These are phyloP conservation scores for Endogone sp. DNA, from an alignment of 192 early-diverging fungal species.

Conservation along the genomic window DNA sequence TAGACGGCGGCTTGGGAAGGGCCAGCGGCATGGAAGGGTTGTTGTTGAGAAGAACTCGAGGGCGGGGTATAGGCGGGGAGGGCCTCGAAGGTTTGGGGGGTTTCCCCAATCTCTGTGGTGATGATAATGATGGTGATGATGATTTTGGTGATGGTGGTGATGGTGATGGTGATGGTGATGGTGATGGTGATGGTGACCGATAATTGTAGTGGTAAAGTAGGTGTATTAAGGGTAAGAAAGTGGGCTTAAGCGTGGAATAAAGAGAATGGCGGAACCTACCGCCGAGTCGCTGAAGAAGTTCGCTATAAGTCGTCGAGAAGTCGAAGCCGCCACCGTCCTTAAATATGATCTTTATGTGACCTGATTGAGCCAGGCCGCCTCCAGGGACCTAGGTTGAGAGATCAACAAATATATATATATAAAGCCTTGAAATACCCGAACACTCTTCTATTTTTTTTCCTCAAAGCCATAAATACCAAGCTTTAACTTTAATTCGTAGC, in stretches of 20 bases:
- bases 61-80: slow-evolving; percentile 30
- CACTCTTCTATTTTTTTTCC: no score
- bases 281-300: slow-evolving; percentile 27
- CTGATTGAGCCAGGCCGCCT: slow-evolving; percentile 40
- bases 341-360: slow-evolving; percentile 41
- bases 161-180: no score
- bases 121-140: background rate
- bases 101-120: slow-evolving; percentile 17
- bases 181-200: no score
- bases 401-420: background rate
- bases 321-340: slow-evolving; percentile 57
- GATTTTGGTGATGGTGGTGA: background rate
- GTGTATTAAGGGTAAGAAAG: no score
- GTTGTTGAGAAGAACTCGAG: background rate
- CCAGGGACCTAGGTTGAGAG: slow-evolving; percentile 24
- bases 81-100: slow-evolving; percentile 25
- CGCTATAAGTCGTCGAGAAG: slow-evolving; percentile 29
- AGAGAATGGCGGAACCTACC: slow-evolving; percentile 12
- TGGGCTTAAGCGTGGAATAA: background rate
- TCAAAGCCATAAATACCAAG: background rate
- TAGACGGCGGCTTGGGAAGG: background rate
- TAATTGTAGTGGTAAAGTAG: no score
- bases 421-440: slow-evolving; percentile 1
- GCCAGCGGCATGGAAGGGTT: background rate
- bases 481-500: no score